Evolutionary conservation across 2,329 filamentous ascomycete genomes (phyloP).

Genomic region (Ascochyta koolunga): DNA sequence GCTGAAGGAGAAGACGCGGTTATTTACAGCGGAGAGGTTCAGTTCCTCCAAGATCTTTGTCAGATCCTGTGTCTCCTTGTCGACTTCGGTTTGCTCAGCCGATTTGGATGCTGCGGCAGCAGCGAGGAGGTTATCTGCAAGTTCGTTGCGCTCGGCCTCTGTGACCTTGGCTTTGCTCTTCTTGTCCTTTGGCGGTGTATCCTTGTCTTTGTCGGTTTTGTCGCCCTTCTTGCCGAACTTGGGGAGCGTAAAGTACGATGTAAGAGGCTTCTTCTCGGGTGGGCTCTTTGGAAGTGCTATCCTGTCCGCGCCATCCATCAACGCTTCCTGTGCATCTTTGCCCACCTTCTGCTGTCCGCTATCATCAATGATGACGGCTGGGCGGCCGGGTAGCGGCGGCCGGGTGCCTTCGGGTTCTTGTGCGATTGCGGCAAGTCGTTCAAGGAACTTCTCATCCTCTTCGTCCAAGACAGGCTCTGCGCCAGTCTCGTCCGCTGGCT

Average conservation of each 20-base stretch:
- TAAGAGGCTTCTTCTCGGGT: slow-evolving; percentile 47
- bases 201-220: slow-evolving; percentile 44
- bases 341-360: slow-evolving; percentile 43
- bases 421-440: slow-evolving; percentile 56
- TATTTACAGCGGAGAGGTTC: slow-evolving; percentile 82
- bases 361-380: slow-evolving; percentile 40
- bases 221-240: slow-evolving; percentile 37
- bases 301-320: slow-evolving; percentile 55
- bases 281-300: slow-evolving; percentile 59
- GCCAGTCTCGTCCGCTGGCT: slow-evolving; percentile 36
- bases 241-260: slow-evolving; percentile 42
- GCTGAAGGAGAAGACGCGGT: slow-evolving; percentile 83
- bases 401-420: slow-evolving; percentile 48
- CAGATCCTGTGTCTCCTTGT: slow-evolving; percentile 74
- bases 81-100: slow-evolving; percentile 45
- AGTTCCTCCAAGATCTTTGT: slow-evolving; percentile 80
- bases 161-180: slow-evolving; percentile 40
- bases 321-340: slow-evolving; percentile 54
- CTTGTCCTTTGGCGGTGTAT: slow-evolving; percentile 26
- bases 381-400: slow-evolving; percentile 50
- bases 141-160: slow-evolving; percentile 45
- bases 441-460: slow-evolving; percentile 66
- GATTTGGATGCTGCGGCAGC: slow-evolving; percentile 43
- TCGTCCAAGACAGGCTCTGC: slow-evolving; percentile 59
- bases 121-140: slow-evolving; percentile 41